These are phyloP conservation scores for Eremochloa ophiuroides DNA, from an alignment of 176 grass and related monocot genomes.

Conservation along the genomic window DNA sequence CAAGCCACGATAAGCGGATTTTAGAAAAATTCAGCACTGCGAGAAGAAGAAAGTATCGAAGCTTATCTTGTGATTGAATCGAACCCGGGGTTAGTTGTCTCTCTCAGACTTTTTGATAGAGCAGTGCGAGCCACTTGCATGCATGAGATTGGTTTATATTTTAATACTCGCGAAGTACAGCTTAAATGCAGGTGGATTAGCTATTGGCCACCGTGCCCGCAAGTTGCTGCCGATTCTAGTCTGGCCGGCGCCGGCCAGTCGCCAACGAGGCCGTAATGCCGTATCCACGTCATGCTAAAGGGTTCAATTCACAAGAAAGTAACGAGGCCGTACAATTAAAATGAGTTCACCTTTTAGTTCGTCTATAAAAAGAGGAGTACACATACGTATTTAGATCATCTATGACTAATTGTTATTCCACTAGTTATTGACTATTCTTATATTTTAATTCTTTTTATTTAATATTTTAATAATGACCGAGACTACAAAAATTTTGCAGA, in stretches of 20 bases:
- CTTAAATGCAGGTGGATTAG: background rate
- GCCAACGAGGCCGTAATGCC: background rate
- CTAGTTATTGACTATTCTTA: too few species aligned
- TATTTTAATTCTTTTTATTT: too few species aligned
- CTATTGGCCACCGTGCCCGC: background rate
- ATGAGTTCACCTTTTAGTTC: too few species aligned
- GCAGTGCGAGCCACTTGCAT: background rate
- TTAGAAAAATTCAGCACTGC: background rate
- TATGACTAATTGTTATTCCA: too few species aligned
- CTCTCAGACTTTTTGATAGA: background rate
- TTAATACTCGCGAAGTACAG: background rate
- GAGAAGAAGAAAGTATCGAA: background rate
- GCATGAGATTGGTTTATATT: background rate
- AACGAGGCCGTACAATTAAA: too few species aligned
- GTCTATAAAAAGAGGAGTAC: too few species aligned
- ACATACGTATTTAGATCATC: too few species aligned
- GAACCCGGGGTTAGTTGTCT: background rate
- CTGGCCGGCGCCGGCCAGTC: background rate
- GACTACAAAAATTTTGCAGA: too few species aligned
- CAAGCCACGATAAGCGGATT: background rate
- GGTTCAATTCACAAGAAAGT: too few species aligned
- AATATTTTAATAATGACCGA: too few species aligned
- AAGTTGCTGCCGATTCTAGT: background rate
- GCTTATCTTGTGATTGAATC: background rate
- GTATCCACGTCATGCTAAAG: too few species aligned